Base-by-base conservation (phyloP, 1,284 basidiomycete species). In the Austroboletus rostrupii region DNA sequence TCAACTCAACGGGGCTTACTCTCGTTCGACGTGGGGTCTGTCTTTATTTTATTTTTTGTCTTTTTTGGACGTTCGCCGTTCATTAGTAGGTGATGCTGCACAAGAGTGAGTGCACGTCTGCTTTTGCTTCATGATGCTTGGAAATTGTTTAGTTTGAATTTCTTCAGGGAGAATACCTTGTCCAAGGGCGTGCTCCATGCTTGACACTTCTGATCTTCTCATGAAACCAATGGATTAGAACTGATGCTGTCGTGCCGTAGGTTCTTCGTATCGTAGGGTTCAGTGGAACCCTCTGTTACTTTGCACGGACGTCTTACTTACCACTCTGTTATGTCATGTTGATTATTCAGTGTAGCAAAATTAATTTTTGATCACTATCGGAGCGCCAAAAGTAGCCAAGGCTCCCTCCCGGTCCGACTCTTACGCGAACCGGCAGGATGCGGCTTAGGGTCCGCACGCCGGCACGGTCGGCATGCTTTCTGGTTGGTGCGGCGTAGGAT, bases 1-100 rank as follows among this genome's bases (percentile, higher is more conserved):
- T 79, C 75, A 87, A 88, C 87, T 76, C 78, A 89, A 90, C 88
- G 87, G 87, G 87, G 87, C 87, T 90, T 83, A 89, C 85, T 89
- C 84, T 86, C 78, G 68, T 72, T 73, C 79, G 80, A 77, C 80
- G 75, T 70, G 65, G 61, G 49, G 55, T 58, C 9, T 6, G 55
- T 58, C 9, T 6, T 26, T 8, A 5, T 76, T 78, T 81, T 81
- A 77, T 77, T 72, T 71, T 70, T 66, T 53, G 26, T 60, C 17
- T 29, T 45, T 45, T 55, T 57, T 50, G 78, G 75, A 75, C 77
- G 64, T 69, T 81, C 62, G 71, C 56, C 67, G 75, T 77, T 77
- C 72, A 42, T 41, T 37, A 42, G 45, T 36, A 32, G 42, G 21
- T 36, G 52, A 11, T 43, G 39, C 5, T 44, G 2, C 14, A 23